A percentile compares a stretch with the other conserved stretches of the same genome.
Conservation (phyloP, 2,329 filamentous ascomycete genomes). For the Furcasterigmium furcatum region DNA sequence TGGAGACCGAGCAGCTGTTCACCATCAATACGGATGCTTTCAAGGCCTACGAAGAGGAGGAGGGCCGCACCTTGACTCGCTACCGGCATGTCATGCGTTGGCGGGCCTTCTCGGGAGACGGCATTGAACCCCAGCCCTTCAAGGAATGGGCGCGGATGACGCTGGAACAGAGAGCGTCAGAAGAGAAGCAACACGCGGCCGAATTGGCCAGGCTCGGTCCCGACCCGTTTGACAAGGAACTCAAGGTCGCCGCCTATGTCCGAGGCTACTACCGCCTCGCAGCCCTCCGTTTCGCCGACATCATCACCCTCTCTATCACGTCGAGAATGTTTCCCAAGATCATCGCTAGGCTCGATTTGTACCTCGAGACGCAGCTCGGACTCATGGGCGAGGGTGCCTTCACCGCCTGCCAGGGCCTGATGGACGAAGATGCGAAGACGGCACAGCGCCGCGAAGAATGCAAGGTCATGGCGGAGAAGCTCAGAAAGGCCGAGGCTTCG, state of each 20-base stretch:
- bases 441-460: constrained; percentile 36
- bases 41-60: constrained; percentile 38
- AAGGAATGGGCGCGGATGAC: constrained; percentile 42
- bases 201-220: constrained; percentile 45
- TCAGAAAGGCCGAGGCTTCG: constrained; percentile 40
- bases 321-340: constrained; percentile 46
- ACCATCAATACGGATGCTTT: constrained; percentile 53
- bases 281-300: constrained; percentile 60
- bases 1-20: constrained; percentile 54
- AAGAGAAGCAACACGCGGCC: constrained; percentile 35
- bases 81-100: constrained; percentile 48
- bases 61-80: constrained; percentile 40
- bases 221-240: constrained; percentile 57
- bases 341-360: constrained; percentile 31
- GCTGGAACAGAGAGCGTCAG: constrained; percentile 42
- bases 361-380: constrained; percentile 41
- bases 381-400: constrained; percentile 24
- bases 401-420: constrained; percentile 35
- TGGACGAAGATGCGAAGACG: constrained; percentile 45
- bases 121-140: constrained; percentile 3
- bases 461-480: constrained; percentile 41
- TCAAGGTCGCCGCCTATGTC: constrained; percentile 58
- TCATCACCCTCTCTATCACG: constrained; percentile 41
- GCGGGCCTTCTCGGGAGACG: constrained; percentile 31
- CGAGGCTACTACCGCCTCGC: constrained; percentile 69